Conservation (phyloP, 352 stramenopile genomes). For the Globisporangium spiculum region DNA sequence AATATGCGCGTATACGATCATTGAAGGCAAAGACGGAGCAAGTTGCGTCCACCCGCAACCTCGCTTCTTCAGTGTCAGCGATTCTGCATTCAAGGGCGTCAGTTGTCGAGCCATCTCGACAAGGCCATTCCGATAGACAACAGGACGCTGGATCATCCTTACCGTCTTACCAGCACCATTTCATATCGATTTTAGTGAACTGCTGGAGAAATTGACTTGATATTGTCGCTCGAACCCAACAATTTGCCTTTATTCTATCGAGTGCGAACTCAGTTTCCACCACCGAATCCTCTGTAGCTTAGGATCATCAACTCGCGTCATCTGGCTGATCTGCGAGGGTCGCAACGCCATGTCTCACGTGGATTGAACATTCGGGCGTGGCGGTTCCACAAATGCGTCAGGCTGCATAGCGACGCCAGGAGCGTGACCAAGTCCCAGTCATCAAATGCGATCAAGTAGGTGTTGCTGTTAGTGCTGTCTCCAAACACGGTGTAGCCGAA, state of each 20-base stretch:
- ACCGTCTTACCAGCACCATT: background rate
- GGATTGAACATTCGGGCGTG: background rate
- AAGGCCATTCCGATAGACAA: background rate
- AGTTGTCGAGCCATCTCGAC: background rate
- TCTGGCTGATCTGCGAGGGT: background rate
- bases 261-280: background rate
- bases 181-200: background rate
- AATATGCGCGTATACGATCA: background rate
- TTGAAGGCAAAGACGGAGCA: background rate
- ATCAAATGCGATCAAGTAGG: background rate
- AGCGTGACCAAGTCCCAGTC: background rate
- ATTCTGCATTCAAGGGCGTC: background rate
- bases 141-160: too few species aligned
- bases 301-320: background rate
- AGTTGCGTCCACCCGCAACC: background rate
- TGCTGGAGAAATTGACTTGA: background rate
- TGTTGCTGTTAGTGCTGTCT: too few species aligned
- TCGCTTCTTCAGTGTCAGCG: background rate
- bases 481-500: constrained; percentile 3
- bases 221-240: background rate
- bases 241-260: background rate
- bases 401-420: background rate
- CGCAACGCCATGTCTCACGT: background rate
- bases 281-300: background rate
- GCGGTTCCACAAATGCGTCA: constrained; percentile 5